Conservation (phyloP, 768 basidiomycete species). For the Clitopilus passeckerianus region DNA sequence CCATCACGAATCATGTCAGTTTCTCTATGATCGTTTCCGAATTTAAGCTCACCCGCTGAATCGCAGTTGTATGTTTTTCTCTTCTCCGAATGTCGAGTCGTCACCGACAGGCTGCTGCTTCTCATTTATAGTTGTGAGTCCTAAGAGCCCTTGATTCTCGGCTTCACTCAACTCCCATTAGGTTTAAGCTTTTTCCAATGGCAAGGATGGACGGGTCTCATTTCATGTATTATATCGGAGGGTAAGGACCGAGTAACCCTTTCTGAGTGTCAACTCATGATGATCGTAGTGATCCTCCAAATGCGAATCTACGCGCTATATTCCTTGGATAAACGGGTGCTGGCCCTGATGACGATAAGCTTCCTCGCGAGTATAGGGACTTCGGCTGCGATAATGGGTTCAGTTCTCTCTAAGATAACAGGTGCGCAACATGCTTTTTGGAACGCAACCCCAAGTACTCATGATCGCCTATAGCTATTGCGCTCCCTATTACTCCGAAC, state of each 20-base stretch:
- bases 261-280: not conserved
- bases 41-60: not conserved
- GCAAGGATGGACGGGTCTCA: conserved; percentile 59
- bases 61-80: conserved; percentile 24
- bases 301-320: conserved; percentile 63
- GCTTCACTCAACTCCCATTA: conserved; percentile 8
- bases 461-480: conserved; percentile 8
- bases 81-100: not conserved
- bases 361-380: conserved; percentile 34
- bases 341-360: conserved; percentile 36
- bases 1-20: conserved; percentile 33
- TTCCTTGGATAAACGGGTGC: conserved; percentile 44
- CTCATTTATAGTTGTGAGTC: conserved; percentile 12
- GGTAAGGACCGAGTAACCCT: conserved; percentile 25
- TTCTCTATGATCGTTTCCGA: not conserved
- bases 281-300: conserved; percentile 46
- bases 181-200: conserved; percentile 46
- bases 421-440: conserved; percentile 22
- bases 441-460: not conserved
- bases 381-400: conserved; percentile 45
- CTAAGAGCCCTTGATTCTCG: not conserved
- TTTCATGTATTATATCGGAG: conserved; percentile 51
- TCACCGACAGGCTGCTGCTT: not conserved
- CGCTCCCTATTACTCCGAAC: conserved; percentile 11
- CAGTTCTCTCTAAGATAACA: conserved; percentile 29